phyloP scores from a whole-genome alignment of 306 rosid species.

The Prunus padus region DNA sequence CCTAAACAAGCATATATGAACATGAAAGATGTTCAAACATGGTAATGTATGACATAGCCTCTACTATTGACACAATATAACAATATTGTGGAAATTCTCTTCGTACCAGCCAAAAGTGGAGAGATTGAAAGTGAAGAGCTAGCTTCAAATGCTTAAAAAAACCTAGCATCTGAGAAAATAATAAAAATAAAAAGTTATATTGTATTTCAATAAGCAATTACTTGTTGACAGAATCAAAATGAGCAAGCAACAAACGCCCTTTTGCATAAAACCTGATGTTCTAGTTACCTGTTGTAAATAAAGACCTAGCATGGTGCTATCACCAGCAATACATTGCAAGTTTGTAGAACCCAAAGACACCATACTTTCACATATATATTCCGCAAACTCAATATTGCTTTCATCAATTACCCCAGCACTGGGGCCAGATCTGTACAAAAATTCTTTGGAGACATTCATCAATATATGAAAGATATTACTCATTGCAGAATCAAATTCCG shows the following conservation, averaged over 20 bases:
- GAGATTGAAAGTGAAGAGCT: constrained; percentile 81
- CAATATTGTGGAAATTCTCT: constrained; percentile 5
- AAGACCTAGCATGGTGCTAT: constrained; percentile 49
- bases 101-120: constrained; percentile 92
- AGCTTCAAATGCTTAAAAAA: constrained; percentile 80
- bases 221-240: neutral
- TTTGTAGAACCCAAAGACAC: constrained; percentile 76
- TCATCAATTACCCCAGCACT: constrained; percentile 57
- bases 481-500: constrained; percentile 84
- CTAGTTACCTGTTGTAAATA: constrained; percentile 76
- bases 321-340: constrained; percentile 79
- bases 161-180: constrained; percentile 74
- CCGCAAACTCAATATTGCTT: constrained; percentile 74
- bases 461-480: constrained; percentile 58
- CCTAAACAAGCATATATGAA: constrained; percentile 43
- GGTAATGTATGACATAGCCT: constrained; percentile 19
- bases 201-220: neutral
- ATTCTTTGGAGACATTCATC: constrained; percentile 74
- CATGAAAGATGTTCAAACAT: constrained; percentile 19
- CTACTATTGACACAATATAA: constrained; percentile 8
- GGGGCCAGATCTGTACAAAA: constrained; percentile 59
- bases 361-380: constrained; percentile 85
- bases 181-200: constrained; percentile 5
- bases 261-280: neutral
- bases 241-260: neutral